phyloP scores from a whole-genome alignment of 2,329 filamentous ascomycete species.

The Xylariomycetidae sp. region DNA sequence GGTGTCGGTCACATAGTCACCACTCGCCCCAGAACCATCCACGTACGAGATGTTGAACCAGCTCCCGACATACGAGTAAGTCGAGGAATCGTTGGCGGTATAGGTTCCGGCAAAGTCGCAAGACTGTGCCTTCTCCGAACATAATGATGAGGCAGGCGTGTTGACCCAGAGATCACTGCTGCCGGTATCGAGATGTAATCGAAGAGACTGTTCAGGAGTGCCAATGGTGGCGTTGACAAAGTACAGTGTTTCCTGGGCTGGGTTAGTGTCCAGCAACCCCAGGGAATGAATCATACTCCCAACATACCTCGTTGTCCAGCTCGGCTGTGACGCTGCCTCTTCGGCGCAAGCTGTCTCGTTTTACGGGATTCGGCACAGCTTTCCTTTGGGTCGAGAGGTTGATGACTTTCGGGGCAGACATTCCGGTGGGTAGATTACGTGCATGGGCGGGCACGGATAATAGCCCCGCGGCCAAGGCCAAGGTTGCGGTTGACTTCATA shows the following conservation, averaged over 20 bases:
- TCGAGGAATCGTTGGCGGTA: constrained; percentile 63
- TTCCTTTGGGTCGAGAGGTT: constrained; percentile 37
- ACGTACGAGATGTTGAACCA: constrained; percentile 85
- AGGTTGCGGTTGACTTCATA: constrained; percentile 19
- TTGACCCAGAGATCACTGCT: constrained; percentile 71
- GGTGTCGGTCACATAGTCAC: constrained; percentile 76
- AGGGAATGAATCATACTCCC: neutral
- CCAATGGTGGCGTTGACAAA: constrained; percentile 58
- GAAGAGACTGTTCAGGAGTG: constrained; percentile 52
- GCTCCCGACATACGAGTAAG: constrained; percentile 66
- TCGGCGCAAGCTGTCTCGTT: constrained; percentile 40
- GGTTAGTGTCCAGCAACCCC: constrained; percentile 9
- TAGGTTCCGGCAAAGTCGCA: constrained; percentile 64
- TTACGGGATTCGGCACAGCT: constrained; percentile 33
- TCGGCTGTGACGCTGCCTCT: constrained; percentile 36
- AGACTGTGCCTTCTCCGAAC: constrained; percentile 38
- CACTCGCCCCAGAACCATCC: constrained; percentile 69
- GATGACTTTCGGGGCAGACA: constrained; percentile 36
- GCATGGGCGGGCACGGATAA: constrained; percentile 19
- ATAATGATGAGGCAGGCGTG: constrained; percentile 54
- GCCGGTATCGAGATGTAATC: constrained; percentile 60
- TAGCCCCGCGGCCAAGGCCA: constrained; percentile 21
- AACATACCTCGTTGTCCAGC: constrained; percentile 50
- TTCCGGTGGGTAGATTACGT: constrained; percentile 19
- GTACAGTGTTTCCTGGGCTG: constrained; percentile 52